Conservation (phyloP, 2,329 filamentous ascomycete genomes). For the Talaromyces sp. region DNA sequence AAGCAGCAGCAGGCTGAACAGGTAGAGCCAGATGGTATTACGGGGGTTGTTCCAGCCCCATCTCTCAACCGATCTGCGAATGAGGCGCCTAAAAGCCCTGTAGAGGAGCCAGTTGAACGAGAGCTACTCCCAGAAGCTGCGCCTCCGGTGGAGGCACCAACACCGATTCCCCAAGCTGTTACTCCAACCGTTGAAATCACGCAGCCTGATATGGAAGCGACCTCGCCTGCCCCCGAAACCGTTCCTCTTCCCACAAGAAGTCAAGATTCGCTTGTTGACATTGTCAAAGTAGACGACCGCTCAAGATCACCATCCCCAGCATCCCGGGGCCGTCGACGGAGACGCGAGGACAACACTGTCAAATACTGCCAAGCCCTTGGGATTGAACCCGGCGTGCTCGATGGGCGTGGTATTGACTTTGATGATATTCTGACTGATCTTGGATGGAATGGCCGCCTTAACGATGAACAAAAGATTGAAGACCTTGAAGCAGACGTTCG, state of each 20-base stretch:
- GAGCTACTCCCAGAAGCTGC: conserved; percentile 30
- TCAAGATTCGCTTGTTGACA: conserved; percentile 26
- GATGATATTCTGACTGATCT: conserved; percentile 82
- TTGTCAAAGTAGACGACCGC: conserved; percentile 29
- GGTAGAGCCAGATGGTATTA: conserved; percentile 85
- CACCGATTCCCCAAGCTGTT: conserved; percentile 10
- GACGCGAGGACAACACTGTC: conserved; percentile 71
- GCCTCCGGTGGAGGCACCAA: conserved; percentile 16
- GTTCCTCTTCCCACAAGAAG: conserved; percentile 24
- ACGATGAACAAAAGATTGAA: conserved; percentile 74
- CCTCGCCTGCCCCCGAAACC: conserved; percentile 24
- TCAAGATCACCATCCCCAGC: conserved; percentile 40
- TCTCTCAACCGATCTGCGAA: conserved; percentile 44
- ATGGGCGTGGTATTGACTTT: conserved; percentile 77
- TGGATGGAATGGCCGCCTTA: conserved; percentile 80
- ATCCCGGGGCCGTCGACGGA: conserved; percentile 58
- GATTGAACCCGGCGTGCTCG: conserved; percentile 75
- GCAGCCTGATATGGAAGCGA: conserved; percentile 34
- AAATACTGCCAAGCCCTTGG: conserved; percentile 78
- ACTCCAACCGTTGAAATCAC: conserved; percentile 45
- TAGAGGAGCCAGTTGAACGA: conserved; percentile 33
- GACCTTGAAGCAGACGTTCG: conserved; percentile 81
- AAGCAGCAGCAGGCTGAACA: conserved; percentile 59
- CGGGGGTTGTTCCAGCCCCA: conserved; percentile 81
- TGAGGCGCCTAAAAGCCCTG: conserved; percentile 39